These are phyloP conservation scores for Daedaleopsis nitida DNA, from an alignment of 768 basidiomycete genomes.

Conservation along the genomic window DNA sequence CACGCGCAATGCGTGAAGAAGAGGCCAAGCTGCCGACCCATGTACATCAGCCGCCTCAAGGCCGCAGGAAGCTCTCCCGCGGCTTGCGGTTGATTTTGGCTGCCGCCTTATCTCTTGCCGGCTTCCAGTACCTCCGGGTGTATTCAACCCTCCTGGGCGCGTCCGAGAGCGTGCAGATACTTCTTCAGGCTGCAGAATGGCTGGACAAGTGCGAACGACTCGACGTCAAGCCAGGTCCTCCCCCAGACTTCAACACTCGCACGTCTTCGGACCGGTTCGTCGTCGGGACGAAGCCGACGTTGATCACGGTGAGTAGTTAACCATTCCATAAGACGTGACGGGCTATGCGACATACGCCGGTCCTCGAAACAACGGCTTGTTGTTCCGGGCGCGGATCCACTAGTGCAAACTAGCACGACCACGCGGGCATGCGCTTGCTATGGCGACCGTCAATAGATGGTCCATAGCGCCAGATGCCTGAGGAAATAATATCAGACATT, in stretches of 20 bases:
- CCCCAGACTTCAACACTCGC: slow-evolving; percentile 49
- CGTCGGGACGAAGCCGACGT: slow-evolving; percentile 59
- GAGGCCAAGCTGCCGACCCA: background rate
- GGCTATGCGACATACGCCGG: too few species aligned
- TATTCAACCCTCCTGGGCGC: background rate
- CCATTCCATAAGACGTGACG: too few species aligned
- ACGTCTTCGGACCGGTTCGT: slow-evolving; percentile 66
- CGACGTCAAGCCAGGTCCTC: slow-evolving; percentile 43
- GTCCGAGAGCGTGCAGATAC: slow-evolving; percentile 6
- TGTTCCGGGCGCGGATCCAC: background rate
- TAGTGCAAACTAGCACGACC: too few species aligned
- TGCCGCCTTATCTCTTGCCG: slow-evolving; percentile 1
- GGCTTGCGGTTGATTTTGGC: background rate
- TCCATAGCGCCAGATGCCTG: too few species aligned
- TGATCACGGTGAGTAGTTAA: slow-evolving; percentile 28
- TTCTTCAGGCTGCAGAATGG: slow-evolving; percentile 32
- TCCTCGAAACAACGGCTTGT: background rate
- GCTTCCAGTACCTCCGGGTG: background rate
- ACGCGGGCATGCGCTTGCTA: too few species aligned
- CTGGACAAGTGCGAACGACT: slow-evolving; percentile 49
- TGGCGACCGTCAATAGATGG: too few species aligned
- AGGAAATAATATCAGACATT: too few species aligned
- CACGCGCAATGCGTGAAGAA: background rate
- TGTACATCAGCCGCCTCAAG: background rate
- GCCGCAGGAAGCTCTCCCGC: background rate